Evolutionary conservation across 1,139 yeast species (phyloP).

Genomic region (Geotrichum phurueaensis): DNA sequence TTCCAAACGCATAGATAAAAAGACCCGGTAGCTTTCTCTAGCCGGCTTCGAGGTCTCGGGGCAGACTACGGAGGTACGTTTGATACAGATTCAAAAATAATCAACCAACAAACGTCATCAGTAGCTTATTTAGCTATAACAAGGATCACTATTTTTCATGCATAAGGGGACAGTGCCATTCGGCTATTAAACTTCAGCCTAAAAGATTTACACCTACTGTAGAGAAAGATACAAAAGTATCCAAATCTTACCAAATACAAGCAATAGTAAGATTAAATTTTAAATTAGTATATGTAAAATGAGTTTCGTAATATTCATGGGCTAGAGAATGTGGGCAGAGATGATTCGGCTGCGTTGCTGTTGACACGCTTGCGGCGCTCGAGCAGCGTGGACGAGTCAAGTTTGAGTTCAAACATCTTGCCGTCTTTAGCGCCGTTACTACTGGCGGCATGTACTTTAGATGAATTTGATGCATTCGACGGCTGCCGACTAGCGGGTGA

Average conservation of each 20-base stretch:
- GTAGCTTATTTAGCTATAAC: too few relatives aligned
- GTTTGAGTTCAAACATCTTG: conserved; percentile 16
- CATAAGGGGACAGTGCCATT: too few relatives aligned
- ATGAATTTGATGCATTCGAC: background rate
- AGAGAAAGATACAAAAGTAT: too few relatives aligned
- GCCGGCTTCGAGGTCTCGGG: background rate
- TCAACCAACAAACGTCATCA: background rate
- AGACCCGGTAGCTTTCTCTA: background rate
- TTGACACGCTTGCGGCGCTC: conserved; percentile 16
- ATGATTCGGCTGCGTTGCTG: background rate
- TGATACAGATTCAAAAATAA: background rate
- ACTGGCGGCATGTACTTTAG: background rate
- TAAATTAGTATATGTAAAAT: background rate
- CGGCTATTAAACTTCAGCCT: too few relatives aligned
- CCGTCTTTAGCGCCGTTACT: background rate
- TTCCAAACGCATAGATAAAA: background rate
- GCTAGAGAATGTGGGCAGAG: background rate
- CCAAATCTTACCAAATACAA: too few relatives aligned
- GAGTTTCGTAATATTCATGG: background rate
- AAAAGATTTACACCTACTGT: too few relatives aligned
- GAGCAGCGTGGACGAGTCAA: conserved; percentile 17
- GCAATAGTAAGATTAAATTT: too few relatives aligned
- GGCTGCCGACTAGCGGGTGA: background rate
- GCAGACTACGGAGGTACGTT: background rate
- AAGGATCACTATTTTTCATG: too few relatives aligned